Evolutionary conservation across 805 yeast genomes (phyloP).

Genomic region (Yueomyces sinensis): DNA sequence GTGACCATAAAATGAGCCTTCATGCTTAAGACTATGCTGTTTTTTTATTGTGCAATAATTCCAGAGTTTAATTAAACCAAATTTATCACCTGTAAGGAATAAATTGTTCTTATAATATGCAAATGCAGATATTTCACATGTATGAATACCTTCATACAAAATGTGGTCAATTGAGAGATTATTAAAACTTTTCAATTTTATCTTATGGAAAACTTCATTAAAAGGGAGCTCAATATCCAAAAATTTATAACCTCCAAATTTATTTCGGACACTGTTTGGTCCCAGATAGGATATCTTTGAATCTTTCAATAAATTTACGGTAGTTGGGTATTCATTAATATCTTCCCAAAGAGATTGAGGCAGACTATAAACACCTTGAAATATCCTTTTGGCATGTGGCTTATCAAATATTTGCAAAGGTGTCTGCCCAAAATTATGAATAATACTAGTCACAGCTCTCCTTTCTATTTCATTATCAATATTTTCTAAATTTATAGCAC

Average conservation of each 20-base stretch:
- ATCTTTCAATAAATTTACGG: not conserved
- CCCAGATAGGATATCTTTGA: not conserved
- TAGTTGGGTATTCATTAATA: not conserved
- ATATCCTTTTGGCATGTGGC: constrained; percentile 44
- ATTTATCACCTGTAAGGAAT: constrained; percentile 30
- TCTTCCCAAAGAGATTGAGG: not conserved
- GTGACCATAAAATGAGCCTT: constrained; percentile 44
- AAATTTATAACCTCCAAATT: constrained; percentile 5
- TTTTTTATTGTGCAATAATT: constrained; percentile 10
- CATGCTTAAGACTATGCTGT: constrained; percentile 15
- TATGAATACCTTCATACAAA: constrained; percentile 22
- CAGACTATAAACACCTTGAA: not conserved
- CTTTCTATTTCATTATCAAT: constrained; percentile 64
- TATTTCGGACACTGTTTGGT: not conserved
- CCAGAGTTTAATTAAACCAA: constrained; percentile 54
- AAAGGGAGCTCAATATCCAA: constrained; percentile 4
- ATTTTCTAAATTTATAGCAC: constrained; percentile 64
- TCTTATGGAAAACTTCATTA: constrained; percentile 1
- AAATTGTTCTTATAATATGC: constrained; percentile 13
- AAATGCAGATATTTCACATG: constrained; percentile 18
- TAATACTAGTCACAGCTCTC: constrained; percentile 67
- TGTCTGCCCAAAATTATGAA: constrained; percentile 87
- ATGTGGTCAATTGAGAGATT: constrained; percentile 4
- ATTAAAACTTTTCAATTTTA: constrained; percentile 2
- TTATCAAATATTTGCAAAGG: constrained; percentile 59